Base-by-base conservation (phyloP, 2,329 filamentous ascomycete genomes). In the Achaetomium macrosporum region DNA sequence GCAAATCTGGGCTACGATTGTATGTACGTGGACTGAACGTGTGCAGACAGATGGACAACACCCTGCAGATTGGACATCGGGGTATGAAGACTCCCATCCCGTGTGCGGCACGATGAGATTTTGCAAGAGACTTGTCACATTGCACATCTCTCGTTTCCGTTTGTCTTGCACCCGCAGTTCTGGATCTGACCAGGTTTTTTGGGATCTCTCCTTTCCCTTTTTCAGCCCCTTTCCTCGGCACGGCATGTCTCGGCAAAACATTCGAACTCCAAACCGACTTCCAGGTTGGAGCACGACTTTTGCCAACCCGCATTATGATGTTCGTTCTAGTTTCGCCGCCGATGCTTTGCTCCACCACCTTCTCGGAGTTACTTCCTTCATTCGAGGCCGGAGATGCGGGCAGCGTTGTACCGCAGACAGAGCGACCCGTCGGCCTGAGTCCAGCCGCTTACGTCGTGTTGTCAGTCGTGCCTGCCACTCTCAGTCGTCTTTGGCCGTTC, bases 101-200 rank as follows among this genome's bases (percentile, higher is more conserved):
- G 41, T 39, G 40, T 25, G 30, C 35, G 42, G 25, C 39, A 7
- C 39, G 35, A 51, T 51, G 42, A 41, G 37, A 36, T 46, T 36
- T 29, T 7, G 9, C 47, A 20, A 25, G 25, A 49, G 35, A 42
- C 13, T 25, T 16, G 13, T 47, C 35, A 12, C 17, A 25, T 43
- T 45, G n/a, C 42, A 35, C 17, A 45, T 35, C 20, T 20, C 35
- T 9, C 35, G 12, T 29, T 42, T 42, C 4, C 40, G 11, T 19
- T 29, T 33, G 17, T 29, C 12, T 2, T 29, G 6, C 25, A 4
- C 25, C n/a, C 37, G 37, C 9, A 17, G 37, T 39, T 15, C 33
- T 17, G 37, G 37, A 25, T 25, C 25, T 25, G 25, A 25, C 25
- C 25, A 25, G 25, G 25, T 25, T 25, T 25, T 25, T 25, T 4